Conservation (phyloP, 1,139 yeast species). For the Debaryomycetaceae sp. region DNA sequence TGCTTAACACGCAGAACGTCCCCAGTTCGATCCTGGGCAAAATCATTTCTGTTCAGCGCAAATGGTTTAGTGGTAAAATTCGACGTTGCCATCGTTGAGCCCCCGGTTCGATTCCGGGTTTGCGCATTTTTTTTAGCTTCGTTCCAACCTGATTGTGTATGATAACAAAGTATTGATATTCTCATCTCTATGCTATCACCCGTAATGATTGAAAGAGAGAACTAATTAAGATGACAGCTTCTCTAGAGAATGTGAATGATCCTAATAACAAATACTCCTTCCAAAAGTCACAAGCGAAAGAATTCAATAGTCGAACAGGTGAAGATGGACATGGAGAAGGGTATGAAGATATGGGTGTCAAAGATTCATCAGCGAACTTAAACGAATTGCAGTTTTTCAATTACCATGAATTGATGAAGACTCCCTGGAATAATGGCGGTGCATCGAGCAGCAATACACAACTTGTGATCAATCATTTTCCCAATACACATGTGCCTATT, state of each 20-base stretch:
- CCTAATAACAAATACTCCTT: slow-evolving; percentile 12
- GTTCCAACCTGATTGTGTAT: neutral
- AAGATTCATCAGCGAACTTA: neutral
- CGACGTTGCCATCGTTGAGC: slow-evolving; percentile 12
- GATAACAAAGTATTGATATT: neutral
- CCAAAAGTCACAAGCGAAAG: slow-evolving; percentile 1
- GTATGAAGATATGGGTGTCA: neutral
- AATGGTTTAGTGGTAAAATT: slow-evolving; percentile 13
- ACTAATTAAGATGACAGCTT: neutral
- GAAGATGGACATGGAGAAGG: neutral
- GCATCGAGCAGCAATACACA: slow-evolving; percentile 15
- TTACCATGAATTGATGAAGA: slow-evolving; percentile 56
- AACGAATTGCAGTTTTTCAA: slow-evolving; percentile 47
- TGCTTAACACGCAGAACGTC: slow-evolving; percentile 99
- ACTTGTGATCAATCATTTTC: slow-evolving; percentile 61
- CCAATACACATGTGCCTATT: slow-evolving; percentile 42
- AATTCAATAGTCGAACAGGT: neutral
- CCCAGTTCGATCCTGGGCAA: slow-evolving; percentile 69
- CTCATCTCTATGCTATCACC: neutral
- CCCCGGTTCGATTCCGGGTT: slow-evolving; percentile 14
- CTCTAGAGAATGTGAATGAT: slow-evolving; percentile 7
- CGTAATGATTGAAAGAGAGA: neutral
- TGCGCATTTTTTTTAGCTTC: slow-evolving; percentile 8
- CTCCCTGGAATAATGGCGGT: slow-evolving; percentile 24
- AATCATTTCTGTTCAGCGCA: slow-evolving; percentile 9